phyloP scores from a whole-genome alignment of 164 flowering plant genomes.

The Piper betle region DNA sequence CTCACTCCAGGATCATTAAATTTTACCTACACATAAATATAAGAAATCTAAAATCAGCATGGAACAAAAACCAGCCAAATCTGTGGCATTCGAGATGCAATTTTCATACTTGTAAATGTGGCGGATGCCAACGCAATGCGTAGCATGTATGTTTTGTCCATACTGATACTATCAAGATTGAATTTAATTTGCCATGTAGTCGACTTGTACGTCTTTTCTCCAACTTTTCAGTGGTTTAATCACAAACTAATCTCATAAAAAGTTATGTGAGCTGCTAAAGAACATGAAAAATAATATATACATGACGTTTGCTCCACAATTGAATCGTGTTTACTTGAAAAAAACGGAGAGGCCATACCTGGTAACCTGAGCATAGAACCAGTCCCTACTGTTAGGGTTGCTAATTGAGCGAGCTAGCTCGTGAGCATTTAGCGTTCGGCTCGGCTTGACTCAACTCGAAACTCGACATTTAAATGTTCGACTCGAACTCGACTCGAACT shows the following conservation, averaged over 20 bases:
- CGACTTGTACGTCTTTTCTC: constrained; percentile 26
- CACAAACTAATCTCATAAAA: neutral
- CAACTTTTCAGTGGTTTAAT: constrained; percentile 18
- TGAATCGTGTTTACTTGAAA: neutral
- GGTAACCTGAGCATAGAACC: constrained; percentile 75
- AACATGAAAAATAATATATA: neutral
- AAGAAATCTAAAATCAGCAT: neutral
- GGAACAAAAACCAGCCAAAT: too few relatives aligned
- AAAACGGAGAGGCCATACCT: constrained; percentile 24
- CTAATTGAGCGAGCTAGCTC: too few relatives aligned
- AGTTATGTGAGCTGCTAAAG: neutral
- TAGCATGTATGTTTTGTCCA: constrained; percentile 13
- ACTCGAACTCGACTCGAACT: too few relatives aligned
- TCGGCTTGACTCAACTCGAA: too few relatives aligned
- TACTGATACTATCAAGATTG: constrained; percentile 8
- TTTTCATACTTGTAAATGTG: constrained; percentile 14
- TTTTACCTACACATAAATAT: constrained; percentile 3
- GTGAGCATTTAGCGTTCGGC: too few relatives aligned
- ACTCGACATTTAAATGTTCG: too few relatives aligned
- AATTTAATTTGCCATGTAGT: constrained; percentile 37
- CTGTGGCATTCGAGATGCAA: neutral
- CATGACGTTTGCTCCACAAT: neutral
- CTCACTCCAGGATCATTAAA: constrained; percentile 11
- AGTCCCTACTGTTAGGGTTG: constrained; percentile 47
- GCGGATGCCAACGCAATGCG: constrained; percentile 23